Base-by-base conservation (phyloP, 1,284 basidiomycete species). In the Apiotrichum brassicae region DNA sequence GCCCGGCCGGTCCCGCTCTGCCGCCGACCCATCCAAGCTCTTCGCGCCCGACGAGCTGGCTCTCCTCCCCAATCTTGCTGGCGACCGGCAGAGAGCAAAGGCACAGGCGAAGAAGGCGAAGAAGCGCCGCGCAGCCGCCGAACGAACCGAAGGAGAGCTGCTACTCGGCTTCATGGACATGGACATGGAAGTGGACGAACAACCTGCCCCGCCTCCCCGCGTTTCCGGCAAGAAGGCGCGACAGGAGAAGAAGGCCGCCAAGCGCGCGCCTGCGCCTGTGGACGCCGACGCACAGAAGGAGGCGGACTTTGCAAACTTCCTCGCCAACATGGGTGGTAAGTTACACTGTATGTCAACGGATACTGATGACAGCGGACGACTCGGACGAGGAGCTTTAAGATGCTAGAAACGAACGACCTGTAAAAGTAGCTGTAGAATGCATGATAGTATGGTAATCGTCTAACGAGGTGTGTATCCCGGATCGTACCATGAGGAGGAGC, bases 1-100 rank as follows among this genome's bases (percentile, higher is more conserved):
- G 45, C 43, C 51, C 4, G 35, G 39, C 0, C 28, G 51, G 2
- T 8, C 25, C 4, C 51, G 53, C 20, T 24, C 46, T 5, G 37
- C 38, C 9, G 48, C 54, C 7, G 46, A 54, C 50, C 45, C 54
- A 6, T 28, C 41, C 23, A 34, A 40, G 24, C 56, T 74, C 8
- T 74, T 74, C 58, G 67, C 71, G 5, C 46, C 64, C 6, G 68
- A 70, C 30, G 72, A 74, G 56, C 61, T 71, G 16, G 63, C 68
- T 0, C 49, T 65, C 2, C 53, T 69, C 6, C 66, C 66, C 3
- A 36, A 56, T 0, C 58, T 59, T 11, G 45, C 68, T 11, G 51
- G 69, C 20, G 68, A 68, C 43, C 51, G 66, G 13, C 63, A 64
- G 38, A 60, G 59, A 26, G 46, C 59, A 13, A 72, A 71, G 54